Base-by-base conservation (phyloP, 140 eudicot genomes). In the Stevia rebaudiana region DNA sequence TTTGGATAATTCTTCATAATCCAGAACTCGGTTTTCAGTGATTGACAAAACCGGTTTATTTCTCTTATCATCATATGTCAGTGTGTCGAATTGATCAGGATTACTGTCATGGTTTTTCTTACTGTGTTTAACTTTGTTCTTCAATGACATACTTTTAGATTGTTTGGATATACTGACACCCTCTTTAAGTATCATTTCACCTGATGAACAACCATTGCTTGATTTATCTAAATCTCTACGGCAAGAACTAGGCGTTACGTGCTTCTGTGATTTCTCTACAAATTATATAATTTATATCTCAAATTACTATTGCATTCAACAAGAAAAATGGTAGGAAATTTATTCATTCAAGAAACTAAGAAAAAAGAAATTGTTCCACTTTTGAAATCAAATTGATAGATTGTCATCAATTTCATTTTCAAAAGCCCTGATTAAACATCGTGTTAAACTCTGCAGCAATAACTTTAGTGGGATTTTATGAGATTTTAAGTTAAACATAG, bases 221-320 rank as follows among this genome's bases (percentile, higher is more conserved):
- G 44, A 13, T 49, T 22, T 24, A 24, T 39, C 50, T 50, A 17
- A 33, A 46, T 8, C 70, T 59, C 41, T 41, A 13, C 65, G 5
- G 72, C 66, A 49, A 59, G 77, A 60, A 46, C 85, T 68, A 62
- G 79, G 78, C 7, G 78, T 77, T 33, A 65, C 79, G 62, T 73
- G 67, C 78, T 54, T 63, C 71, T 63, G 79, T 18, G 1, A 54
- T 25, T 37, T 12, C 60, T 68, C 78, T 74, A 56, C 62, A 66
- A 16, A 37, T 65, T 49, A 48, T 15, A 35, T 58, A 24, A 16
- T 24, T 65, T 49, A 48, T 15, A 35, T 58, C 36, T 49, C 42
- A 21, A 39, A 28, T 67, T 31, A 67, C 24, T 39, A 49, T 6
- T 1, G 42, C 8, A 74, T 9, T 35, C 15, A 37, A 63, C 4